Base-by-base conservation (phyloP, 2,329 filamentous ascomycete species). In the Paecilomyces sp. region DNA sequence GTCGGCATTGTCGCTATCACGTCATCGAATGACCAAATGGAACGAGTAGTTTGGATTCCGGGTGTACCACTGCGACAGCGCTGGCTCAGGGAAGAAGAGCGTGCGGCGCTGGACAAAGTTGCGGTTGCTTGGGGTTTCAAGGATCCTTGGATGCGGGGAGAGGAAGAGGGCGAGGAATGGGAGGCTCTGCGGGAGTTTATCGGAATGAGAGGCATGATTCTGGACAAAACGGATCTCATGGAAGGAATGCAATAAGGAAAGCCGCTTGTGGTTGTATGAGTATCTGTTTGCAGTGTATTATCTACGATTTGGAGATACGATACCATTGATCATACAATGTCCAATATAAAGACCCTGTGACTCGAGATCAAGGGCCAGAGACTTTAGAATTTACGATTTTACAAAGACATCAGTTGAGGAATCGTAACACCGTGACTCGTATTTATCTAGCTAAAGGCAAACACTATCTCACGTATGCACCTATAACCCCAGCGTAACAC, bases 1-100 rank as follows among this genome's bases (percentile, higher is more conserved):
- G 84, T 97, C 57, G 94, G 93, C 2, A 78, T 94, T 51, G 85
- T 97, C 41, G 91, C 93, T 8, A 80, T 95, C 61, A 87, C 91
- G 28, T 97, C 93, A 34, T 83, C 88, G 61, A 97, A 97, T 75
- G 92, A 97, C 73, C 92, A 97, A 75, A 96, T 97, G 90, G 88
- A 89, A 68, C 86, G 94, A 22, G 91, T 97, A 4, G 92, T 91
- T 1, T 99, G 94, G 94, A 82, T 88, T 8, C 85, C 86, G 0
- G 94, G 94, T 11, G 88, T 91, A 34, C 88, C 90, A 24, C 77
- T 97, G 63, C 83, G 89, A 62, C 84, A 91, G 68, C 84, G 94
- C 13, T 97, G 92, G 90, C 74, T 96, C 58, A 83, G 91, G 34
- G 94, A 97, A 73, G 92, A 96, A 64, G 92, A 99, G 79, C 83